These are phyloP conservation scores for Suhomyces choctaworum DNA, from an alignment of 1,139 yeast species.

Conservation along the genomic window DNA sequence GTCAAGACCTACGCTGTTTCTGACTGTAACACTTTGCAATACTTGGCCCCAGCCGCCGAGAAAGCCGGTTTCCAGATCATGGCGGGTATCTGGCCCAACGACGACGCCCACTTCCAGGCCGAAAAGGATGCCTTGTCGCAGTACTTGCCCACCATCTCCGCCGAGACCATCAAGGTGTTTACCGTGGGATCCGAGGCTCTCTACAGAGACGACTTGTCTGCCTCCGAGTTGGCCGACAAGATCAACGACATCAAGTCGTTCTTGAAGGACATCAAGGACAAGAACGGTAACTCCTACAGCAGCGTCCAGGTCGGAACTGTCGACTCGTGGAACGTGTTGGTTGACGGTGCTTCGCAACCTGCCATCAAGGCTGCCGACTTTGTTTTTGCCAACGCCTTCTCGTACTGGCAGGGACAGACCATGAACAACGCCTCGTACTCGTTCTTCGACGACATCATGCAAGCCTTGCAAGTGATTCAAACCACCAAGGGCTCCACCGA, in stretches of 20 bases:
- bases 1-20: slow-evolving; percentile 85
- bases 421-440: slow-evolving; percentile 79
- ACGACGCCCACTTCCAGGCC: slow-evolving; percentile 65
- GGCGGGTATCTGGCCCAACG: slow-evolving; percentile 90
- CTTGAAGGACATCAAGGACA: slow-evolving; percentile 64
- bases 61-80: slow-evolving; percentile 69
- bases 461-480: slow-evolving; percentile 86
- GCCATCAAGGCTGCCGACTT: slow-evolving; percentile 81
- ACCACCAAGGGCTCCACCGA: slow-evolving; percentile 81
- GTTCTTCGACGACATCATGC: slow-evolving; percentile 94
- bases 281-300: slow-evolving; percentile 74
- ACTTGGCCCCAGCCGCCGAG: slow-evolving; percentile 84
- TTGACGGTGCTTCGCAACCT: slow-evolving; percentile 68
- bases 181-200: slow-evolving; percentile 91
- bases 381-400: slow-evolving; percentile 89
- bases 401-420: slow-evolving; percentile 98
- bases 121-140: slow-evolving; percentile 68
- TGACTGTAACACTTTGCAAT: slow-evolving; percentile 82
- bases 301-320: slow-evolving; percentile 84
- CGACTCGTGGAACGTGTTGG: slow-evolving; percentile 92
- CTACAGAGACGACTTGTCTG: slow-evolving; percentile 80
- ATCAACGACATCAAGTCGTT: slow-evolving; percentile 60
- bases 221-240: slow-evolving; percentile 62
- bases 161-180: slow-evolving; percentile 66
- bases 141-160: slow-evolving; percentile 72